phyloP scores from a whole-genome alignment of 1,284 basidiomycete species.

The Volvariella volvacea region DNA sequence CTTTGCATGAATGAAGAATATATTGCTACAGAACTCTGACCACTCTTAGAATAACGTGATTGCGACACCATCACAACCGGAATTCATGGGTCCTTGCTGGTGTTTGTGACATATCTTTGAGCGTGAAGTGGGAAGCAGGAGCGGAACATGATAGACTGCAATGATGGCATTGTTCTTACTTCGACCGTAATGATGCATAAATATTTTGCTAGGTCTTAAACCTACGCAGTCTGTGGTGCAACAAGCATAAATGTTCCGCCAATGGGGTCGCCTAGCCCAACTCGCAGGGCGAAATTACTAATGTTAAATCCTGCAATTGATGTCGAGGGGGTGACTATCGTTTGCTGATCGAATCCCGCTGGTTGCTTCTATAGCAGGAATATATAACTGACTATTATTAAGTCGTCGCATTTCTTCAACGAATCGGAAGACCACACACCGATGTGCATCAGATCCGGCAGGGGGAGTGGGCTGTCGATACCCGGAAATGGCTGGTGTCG shows the following conservation, averaged over 20 bases:
- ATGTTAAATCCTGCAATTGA: slow-evolving; percentile 37
- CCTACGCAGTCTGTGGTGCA: slow-evolving; percentile 19
- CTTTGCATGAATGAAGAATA: too few species aligned
- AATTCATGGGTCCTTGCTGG: too few species aligned
- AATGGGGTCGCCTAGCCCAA: slow-evolving; percentile 39
- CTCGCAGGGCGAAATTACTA: slow-evolving; percentile 33
- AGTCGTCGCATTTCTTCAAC: background rate
- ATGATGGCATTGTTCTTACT: too few species aligned
- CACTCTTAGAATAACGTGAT: too few species aligned
- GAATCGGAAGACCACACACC: too few species aligned
- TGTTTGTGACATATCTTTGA: too few species aligned
- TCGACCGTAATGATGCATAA: too few species aligned
- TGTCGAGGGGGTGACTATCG: slow-evolving; percentile 32
- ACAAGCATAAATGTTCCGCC: slow-evolving; percentile 47
- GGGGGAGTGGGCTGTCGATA: slow-evolving; percentile 44
- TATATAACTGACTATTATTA: slow-evolving; percentile 11
- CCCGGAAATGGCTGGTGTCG: slow-evolving; percentile 35
- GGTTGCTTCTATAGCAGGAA: slow-evolving; percentile 45
- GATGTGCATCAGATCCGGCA: slow-evolving; percentile 45
- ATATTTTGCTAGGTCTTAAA: too few species aligned
- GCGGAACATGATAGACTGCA: too few species aligned
- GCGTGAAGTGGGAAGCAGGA: too few species aligned
- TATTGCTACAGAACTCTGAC: too few species aligned
- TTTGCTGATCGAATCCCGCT: slow-evolving; percentile 33
- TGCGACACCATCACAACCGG: too few species aligned